Evolutionary conservation across 2,329 filamentous ascomycete genomes (phyloP).

Genomic region (Diaporthe caulivora): DNA sequence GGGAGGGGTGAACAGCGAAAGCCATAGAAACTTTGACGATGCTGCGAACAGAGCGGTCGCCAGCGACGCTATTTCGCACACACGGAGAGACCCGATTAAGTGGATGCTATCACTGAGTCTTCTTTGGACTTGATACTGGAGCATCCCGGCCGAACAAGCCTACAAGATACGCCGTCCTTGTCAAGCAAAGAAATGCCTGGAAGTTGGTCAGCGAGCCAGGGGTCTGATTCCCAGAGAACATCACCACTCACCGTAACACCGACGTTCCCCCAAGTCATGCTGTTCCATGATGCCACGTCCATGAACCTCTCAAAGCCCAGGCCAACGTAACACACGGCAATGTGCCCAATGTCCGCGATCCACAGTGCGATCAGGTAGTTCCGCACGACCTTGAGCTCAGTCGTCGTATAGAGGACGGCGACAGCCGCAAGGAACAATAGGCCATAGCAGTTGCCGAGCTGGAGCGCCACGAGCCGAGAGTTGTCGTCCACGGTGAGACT

Average conservation of each 20-base stretch:
- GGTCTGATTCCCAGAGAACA: slow-evolving; percentile 20
- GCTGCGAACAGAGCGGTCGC: neutral
- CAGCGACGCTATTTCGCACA: neutral
- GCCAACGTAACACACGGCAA: slow-evolving; percentile 70
- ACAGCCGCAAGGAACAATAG: slow-evolving; percentile 74
- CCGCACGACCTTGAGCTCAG: slow-evolving; percentile 73
- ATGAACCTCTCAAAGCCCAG: slow-evolving; percentile 68
- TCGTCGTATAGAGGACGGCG: slow-evolving; percentile 73
- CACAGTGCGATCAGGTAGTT: slow-evolving; percentile 76
- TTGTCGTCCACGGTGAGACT: slow-evolving; percentile 55
- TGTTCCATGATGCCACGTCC: slow-evolving; percentile 73
- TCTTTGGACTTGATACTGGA: slow-evolving; percentile 40
- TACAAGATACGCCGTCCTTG: slow-evolving; percentile 68
- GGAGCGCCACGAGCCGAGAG: slow-evolving; percentile 70
- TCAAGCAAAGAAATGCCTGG: slow-evolving; percentile 66
- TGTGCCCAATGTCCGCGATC: slow-evolving; percentile 76
- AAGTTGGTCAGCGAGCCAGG: neutral
- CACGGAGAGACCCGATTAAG: neutral
- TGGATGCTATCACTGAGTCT: slow-evolving; percentile 38
- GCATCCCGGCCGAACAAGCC: slow-evolving; percentile 69
- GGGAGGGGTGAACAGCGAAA: neutral
- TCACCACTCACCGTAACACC: slow-evolving; percentile 67
- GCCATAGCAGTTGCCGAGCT: slow-evolving; percentile 78
- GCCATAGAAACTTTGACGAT: too few relatives aligned
- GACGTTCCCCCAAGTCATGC: slow-evolving; percentile 80